Conservation (phyloP, 805 yeast species). For the Scheffersomyces coipomensis region DNA sequence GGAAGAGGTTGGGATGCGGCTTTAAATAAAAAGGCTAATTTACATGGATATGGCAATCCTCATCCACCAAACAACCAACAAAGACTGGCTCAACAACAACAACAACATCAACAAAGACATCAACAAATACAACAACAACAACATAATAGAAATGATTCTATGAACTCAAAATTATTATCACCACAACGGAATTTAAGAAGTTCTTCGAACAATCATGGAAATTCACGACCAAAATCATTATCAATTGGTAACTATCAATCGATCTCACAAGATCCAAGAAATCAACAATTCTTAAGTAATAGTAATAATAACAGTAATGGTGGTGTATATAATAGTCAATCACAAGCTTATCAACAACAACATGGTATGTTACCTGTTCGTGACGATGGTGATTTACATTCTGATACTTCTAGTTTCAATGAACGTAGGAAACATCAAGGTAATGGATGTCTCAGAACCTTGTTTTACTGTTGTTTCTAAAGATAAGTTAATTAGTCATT, state of each 20-base stretch:
- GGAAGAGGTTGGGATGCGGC: slow-evolving; percentile 96
- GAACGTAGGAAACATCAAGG: slow-evolving; percentile 11
- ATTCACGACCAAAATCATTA: not conserved
- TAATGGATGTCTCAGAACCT: slow-evolving; percentile 8
- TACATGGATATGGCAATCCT: slow-evolving; percentile 96
- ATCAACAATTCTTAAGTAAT: slow-evolving; percentile 13
- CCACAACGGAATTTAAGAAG: not conserved
- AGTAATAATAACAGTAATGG: not conserved
- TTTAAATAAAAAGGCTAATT: slow-evolving; percentile 85
- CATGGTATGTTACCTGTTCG: slow-evolving; percentile 32
- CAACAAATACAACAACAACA: slow-evolving; percentile 10
- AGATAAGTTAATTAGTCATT: too few relatives aligned
- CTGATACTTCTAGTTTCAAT: slow-evolving; percentile 35
- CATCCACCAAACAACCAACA: slow-evolving; percentile 53
- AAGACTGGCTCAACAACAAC: slow-evolving; percentile 7
- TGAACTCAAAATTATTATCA: slow-evolving; percentile 9
- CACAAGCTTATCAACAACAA: slow-evolving; percentile 9
- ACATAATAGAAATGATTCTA: slow-evolving; percentile 8
- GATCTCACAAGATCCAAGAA: slow-evolving; percentile 15
- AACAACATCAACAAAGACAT: slow-evolving; percentile 9
- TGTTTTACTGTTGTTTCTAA: slow-evolving; percentile 14
- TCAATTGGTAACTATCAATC: slow-evolving; percentile 8
- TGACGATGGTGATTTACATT: slow-evolving; percentile 38
- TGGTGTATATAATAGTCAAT: not conserved
- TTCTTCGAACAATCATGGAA: not conserved